These are phyloP conservation scores for Marasmius oreades DNA, from an alignment of 1,284 basidiomycete genomes.

Conservation along the genomic window DNA sequence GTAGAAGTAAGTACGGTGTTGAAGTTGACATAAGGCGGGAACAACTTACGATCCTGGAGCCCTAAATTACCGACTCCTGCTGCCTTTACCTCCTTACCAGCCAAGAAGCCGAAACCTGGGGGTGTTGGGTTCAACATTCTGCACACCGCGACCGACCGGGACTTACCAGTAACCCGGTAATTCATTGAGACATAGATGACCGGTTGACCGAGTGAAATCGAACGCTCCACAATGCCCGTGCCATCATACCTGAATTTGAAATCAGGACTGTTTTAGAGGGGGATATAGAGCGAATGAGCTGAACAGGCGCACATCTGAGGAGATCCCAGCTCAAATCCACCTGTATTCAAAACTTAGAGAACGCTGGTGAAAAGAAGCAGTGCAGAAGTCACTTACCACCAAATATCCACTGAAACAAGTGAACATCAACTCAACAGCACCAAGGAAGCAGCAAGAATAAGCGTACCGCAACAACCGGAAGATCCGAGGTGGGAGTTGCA, in stretches of 20 bases:
- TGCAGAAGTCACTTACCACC: conserved; percentile 35
- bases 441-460: neutral
- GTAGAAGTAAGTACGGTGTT: too few relatives aligned
- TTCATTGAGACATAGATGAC: conserved; percentile 57
- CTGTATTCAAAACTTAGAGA: conserved; percentile 20
- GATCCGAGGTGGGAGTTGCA: conserved; percentile 33
- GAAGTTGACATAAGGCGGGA: too few relatives aligned
- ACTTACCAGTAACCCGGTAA: conserved; percentile 35
- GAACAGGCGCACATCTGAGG: conserved; percentile 26
- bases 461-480: conserved; percentile 55
- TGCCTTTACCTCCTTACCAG: conserved; percentile 37
- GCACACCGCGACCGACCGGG: neutral
- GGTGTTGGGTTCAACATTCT: neutral
- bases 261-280: conserved; percentile 14
- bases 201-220: conserved; percentile 42
- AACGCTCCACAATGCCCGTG: conserved; percentile 41
- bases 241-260: conserved; percentile 38
- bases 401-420: conserved; percentile 44
- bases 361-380: too few relatives aligned
- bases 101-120: conserved; percentile 36
- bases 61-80: conserved; percentile 47
- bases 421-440: neutral
- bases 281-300: neutral
- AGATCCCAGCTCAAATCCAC: conserved; percentile 41
- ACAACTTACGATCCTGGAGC: conserved; percentile 34